Base-by-base conservation (phyloP, 306 rosid species). In the Mimosa bimucronata region DNA sequence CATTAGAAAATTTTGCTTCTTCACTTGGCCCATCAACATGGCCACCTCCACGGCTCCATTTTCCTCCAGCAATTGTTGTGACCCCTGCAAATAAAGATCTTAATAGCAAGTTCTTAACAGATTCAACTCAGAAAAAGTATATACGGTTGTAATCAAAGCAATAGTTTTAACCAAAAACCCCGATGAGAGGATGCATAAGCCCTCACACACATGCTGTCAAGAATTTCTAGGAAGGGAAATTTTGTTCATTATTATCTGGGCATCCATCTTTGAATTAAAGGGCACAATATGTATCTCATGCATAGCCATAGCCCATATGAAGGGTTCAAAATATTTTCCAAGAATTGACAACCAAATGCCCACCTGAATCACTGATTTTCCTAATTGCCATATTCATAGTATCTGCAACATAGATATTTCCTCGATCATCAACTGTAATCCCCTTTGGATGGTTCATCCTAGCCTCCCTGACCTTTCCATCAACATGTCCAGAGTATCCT, bases 11-110 rank as follows among this genome's bases (percentile, higher is more conserved):
- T 71, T 90, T 92, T 67, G 96, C 97, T 76, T 94, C 98, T 82
- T 86, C 96, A 84, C 98, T 92, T 50, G 98, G 96, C 75, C 98
- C 98, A 84, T 94, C 97, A 23, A 89, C 94, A 62, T 94, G 97
- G 70, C 91, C 85, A 41, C 94, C 96, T 41, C 94, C 97, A 11
- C 90, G 91, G 76, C 89, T 88, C 86, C 79, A 82, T 88, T 84
- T 94, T 68, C 98, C 98, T 76, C 98, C 98, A 3, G 98, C 98
- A 85, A 94, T 94, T 31, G 98, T 92, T 42, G 98, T 91, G 70
- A 94, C 92, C 79, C 98, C 97, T 94, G 75, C 77, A 64, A 58
- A 85, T 34, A 58, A 65, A 86, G 78, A 85, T 62, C 64, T 64
- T 76, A 82, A 58, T 37, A 77, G 41, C 82, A 72, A 66, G 23